Evolutionary conservation across 768 basidiomycete species (phyloP).

Genomic region (Mycena vulgaris): DNA sequence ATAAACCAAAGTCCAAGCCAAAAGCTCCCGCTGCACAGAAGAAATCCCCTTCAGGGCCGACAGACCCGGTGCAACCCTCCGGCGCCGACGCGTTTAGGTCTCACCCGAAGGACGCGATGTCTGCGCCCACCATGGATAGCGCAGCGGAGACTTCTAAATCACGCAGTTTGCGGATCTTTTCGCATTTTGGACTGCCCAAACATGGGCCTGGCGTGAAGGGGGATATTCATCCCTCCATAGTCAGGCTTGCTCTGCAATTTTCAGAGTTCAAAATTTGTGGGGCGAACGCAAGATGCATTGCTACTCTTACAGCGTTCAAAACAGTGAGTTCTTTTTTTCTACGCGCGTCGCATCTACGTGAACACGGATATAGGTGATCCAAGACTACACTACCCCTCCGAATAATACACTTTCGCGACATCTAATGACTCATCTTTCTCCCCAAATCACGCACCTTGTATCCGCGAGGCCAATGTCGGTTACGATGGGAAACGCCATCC

Average conservation of each 20-base stretch:
- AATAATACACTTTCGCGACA: conserved; percentile 92
- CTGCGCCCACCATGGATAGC: conserved; percentile 46
- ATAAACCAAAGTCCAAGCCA: conserved; percentile 37
- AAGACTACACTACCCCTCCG: conserved; percentile 90
- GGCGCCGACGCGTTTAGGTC: conserved; percentile 32
- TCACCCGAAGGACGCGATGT: conserved; percentile 25
- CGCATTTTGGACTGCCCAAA: conserved; percentile 88
- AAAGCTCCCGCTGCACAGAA: conserved; percentile 44
- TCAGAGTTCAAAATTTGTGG: conserved; percentile 94
- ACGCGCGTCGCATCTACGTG: conserved; percentile 13
- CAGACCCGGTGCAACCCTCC: conserved; percentile 48
- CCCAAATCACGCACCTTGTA: conserved; percentile 93
- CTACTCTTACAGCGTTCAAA: conserved; percentile 92
- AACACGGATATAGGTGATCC: conserved; percentile 76
- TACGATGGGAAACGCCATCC: conserved; percentile 95
- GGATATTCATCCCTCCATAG: conserved; percentile 91
- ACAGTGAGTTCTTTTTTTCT: conserved; percentile 67
- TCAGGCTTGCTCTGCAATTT: conserved; percentile 91
- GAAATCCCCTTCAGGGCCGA: conserved; percentile 43
- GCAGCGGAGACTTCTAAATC: conserved; percentile 59
- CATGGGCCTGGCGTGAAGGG: conserved; percentile 74
- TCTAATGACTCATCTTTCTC: conserved; percentile 92
- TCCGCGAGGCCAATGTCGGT: conserved; percentile 92
- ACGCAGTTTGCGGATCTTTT: conserved; percentile 86
- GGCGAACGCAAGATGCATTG: conserved; percentile 96